Evolutionary conservation across 2,329 filamentous ascomycete genomes (phyloP).

Genomic region (Dothideomycetes sp.): DNA sequence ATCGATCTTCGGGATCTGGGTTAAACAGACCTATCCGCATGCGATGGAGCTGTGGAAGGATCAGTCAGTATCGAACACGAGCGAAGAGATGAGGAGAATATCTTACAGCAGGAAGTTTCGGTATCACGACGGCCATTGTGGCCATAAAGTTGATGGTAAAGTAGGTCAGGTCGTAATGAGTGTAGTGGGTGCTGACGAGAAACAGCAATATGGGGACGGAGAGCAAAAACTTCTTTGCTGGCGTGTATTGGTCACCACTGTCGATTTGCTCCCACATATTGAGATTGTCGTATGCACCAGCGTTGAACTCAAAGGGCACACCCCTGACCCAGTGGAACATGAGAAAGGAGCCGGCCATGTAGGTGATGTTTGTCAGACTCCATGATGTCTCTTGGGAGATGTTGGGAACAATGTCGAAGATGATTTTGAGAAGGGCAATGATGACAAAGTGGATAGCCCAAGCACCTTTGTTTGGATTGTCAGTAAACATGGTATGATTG

Average conservation of each 20-base stretch:
- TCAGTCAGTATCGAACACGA: conserved; percentile 9
- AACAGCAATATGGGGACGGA: conserved; percentile 91
- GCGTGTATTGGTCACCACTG: conserved; percentile 96
- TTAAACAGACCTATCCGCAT: conserved; percentile 26
- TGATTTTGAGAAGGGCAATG: conserved; percentile 83
- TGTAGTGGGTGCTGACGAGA: conserved; percentile 95
- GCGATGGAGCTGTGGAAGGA: conserved; percentile 20
- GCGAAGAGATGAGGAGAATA: neutral
- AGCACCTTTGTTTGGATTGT: conserved; percentile 52
- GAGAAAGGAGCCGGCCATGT: conserved; percentile 97
- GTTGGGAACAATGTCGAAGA: conserved; percentile 93
- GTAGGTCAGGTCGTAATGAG: conserved; percentile 92
- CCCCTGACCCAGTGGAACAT: conserved; percentile 99
- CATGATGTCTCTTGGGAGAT: conserved; percentile 97
- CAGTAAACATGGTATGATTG: conserved; percentile 9
- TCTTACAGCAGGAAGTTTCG: conserved; percentile 89
- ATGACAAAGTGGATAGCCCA: conserved; percentile 96
- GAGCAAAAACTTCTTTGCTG: conserved; percentile 95
- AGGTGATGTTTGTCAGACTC: conserved; percentile 97
- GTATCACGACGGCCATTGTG: conserved; percentile 84
- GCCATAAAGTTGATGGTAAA: conserved; percentile 96
- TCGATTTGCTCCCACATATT: conserved; percentile 99
- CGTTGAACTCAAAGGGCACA: conserved; percentile 97
- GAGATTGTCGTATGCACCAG: conserved; percentile 94
- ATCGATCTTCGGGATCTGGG: conserved; percentile 16